Base-by-base conservation (phyloP, 2,329 filamentous ascomycete species). In the Rhynchosporium graminicola region DNA sequence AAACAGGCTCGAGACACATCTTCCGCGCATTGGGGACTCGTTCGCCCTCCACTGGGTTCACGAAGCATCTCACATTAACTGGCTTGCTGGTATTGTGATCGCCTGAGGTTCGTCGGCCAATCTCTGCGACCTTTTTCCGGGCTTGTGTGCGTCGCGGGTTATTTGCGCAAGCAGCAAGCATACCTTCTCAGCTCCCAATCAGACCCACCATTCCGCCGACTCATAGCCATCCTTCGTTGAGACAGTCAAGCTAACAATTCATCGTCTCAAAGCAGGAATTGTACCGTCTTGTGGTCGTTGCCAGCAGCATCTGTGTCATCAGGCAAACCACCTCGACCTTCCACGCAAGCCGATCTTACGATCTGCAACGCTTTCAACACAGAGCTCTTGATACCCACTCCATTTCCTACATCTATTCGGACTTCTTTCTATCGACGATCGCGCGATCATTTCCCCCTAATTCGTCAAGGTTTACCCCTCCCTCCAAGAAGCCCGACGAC, bases 241-340 rank as follows among this genome's bases (percentile, higher is more conserved):
- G 48, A 45, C 45, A 20, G 55, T 62, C 36, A 65, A 65, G 63
- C 67, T 70, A 65, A 70, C 48, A 58, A 62, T 67, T 46, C 54
- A 43, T 46, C 54, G 47, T 57, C 60, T 63, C 26, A 31, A 58
- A 59, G 31, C 50, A 68, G 67, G 54, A 50, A 50, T 67, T 64
- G 54, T 60, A 60, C 51, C 61, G 40, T 61, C 63, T 67, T 46
- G 60, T 59, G 63, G 60, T 69, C 52, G 59, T 59, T 63, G 65
- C 66, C 68, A 70, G 66, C 68, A 67, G 29, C 46, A 43, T 64
- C 55, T 62, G 66, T 66, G 69, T 69, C 69, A 72, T 72, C 67
- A 61, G 70, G 65, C 66, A 68, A 65, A 67, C 57, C 47, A 58
- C 60, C 57, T 57, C 57, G 48, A 66, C 67, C 67, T 65, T 63